Evolutionary conservation across 495 filamentous ascomycete species (phyloP).

Genomic region (Penicillium steckii): DNA sequence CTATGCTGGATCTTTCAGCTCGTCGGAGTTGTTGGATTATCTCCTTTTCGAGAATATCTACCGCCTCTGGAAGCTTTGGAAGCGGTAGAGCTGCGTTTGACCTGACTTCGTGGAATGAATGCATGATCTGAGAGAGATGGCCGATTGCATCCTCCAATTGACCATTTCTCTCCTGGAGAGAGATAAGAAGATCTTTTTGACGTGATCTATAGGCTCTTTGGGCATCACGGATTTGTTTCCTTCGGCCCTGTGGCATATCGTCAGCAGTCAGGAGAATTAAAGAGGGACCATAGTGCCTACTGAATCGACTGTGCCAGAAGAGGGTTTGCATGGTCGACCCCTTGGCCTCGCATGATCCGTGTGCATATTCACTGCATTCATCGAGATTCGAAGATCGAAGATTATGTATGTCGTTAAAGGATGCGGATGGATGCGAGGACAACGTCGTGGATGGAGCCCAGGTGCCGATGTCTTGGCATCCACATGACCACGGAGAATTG

Average conservation of each 20-base stretch:
- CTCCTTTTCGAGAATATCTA: slow-evolving; percentile 10
- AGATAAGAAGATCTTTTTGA: slow-evolving; percentile 14
- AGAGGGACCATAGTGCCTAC: neutral
- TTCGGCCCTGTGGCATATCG: slow-evolving; percentile 6
- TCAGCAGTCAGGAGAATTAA: neutral
- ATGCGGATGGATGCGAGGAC: too few relatives aligned
- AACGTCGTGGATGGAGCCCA: too few relatives aligned
- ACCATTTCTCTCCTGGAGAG: slow-evolving; percentile 14
- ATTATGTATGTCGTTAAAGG: too few relatives aligned
- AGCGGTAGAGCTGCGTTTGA: slow-evolving; percentile 3
- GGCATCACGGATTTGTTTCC: slow-evolving; percentile 19
- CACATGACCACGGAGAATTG: too few relatives aligned
- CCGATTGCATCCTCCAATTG: slow-evolving; percentile 17
- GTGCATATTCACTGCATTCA: too few relatives aligned
- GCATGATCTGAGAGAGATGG: slow-evolving; percentile 9
- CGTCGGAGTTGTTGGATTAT: slow-evolving; percentile 8
- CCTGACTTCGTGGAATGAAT: slow-evolving; percentile 11
- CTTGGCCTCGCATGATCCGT: neutral
- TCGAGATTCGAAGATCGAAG: too few relatives aligned
- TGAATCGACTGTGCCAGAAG: neutral
- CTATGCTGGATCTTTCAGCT: neutral
- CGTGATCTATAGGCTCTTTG: slow-evolving; percentile 22
- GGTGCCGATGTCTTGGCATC: too few relatives aligned
- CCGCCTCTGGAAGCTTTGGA: slow-evolving; percentile 6
- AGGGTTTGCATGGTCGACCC: neutral